These are phyloP conservation scores for Penicillium tannophilum DNA, from an alignment of 495 filamentous ascomycete genomes.

Conservation along the genomic window DNA sequence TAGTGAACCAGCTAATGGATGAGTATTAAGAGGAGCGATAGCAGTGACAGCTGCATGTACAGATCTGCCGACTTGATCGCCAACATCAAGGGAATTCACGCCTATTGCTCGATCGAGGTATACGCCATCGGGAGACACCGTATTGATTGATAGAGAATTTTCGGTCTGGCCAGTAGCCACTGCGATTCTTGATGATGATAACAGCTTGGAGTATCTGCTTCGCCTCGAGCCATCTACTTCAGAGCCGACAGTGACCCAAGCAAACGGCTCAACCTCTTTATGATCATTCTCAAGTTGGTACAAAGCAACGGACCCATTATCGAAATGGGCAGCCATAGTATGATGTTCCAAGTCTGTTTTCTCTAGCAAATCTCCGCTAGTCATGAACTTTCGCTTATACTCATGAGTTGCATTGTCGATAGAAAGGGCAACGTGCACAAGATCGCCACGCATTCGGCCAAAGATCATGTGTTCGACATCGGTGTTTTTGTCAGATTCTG, in stretches of 20 bases:
- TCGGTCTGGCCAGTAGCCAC: conserved; percentile 49
- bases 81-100: conserved; percentile 29
- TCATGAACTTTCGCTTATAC: conserved; percentile 36
- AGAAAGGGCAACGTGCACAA: conserved; percentile 39
- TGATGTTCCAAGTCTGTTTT: conserved; percentile 36
- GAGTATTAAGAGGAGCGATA: conserved; percentile 50
- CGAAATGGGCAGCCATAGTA: conserved; percentile 49
- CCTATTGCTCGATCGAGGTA: conserved; percentile 36
- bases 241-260: conserved; percentile 28
- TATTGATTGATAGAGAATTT: conserved; percentile 52
- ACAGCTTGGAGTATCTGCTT: conserved; percentile 53
- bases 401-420: conserved; percentile 28
- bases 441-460: conserved; percentile 42
- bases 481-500: conserved; percentile 33
- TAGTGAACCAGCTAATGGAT: conserved; percentile 26
- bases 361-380: conserved; percentile 32
- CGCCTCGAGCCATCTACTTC: conserved; percentile 26
- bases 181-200: conserved; percentile 51
- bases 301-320: conserved; percentile 44
- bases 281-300: conserved; percentile 43
- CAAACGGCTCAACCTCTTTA: conserved; percentile 40
- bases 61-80: conserved; percentile 23
- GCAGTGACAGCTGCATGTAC: conserved; percentile 48
- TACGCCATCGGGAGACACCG: conserved; percentile 46
- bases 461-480: conserved; percentile 44